Evolutionary conservation across 257 asterid genomes (phyloP).

Genomic region (Jacaranda mimosifolia): DNA sequence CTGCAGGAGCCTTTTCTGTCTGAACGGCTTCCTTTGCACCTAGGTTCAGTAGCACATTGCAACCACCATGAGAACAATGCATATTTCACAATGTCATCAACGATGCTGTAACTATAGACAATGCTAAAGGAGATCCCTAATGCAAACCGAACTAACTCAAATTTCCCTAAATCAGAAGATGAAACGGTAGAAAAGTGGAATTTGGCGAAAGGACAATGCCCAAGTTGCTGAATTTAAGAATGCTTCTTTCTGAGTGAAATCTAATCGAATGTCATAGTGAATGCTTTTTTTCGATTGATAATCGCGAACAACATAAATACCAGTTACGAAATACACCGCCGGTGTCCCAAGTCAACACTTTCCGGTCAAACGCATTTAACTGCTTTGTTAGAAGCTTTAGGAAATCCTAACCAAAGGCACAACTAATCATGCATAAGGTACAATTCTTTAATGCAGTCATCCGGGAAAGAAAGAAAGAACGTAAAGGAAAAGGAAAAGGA

Average conservation of each 20-base stretch:
- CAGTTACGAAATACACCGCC: background rate
- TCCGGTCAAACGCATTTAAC: background rate
- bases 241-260: background rate
- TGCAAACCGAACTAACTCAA: background rate
- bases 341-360: background rate
- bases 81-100: background rate
- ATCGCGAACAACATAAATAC: background rate
- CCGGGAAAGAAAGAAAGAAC: no score
- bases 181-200: background rate
- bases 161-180: constrained; percentile 8
- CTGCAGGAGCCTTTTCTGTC: constrained; percentile 95
- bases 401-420: constrained; percentile 2
- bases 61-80: constrained; percentile 19
- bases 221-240: background rate
- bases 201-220: background rate
- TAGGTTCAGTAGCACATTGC: constrained; percentile 36
- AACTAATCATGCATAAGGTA: constrained; percentile 18
- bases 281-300: background rate
- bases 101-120: background rate
- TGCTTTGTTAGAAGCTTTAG: background rate
- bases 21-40: constrained; percentile 77
- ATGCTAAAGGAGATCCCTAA: background rate
- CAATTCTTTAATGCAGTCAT: constrained; percentile 26
- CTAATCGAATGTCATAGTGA: background rate
- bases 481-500: no score